Conservation (phyloP, 352 stramenopile genomes). For the Phytophthora litchii region DNA sequence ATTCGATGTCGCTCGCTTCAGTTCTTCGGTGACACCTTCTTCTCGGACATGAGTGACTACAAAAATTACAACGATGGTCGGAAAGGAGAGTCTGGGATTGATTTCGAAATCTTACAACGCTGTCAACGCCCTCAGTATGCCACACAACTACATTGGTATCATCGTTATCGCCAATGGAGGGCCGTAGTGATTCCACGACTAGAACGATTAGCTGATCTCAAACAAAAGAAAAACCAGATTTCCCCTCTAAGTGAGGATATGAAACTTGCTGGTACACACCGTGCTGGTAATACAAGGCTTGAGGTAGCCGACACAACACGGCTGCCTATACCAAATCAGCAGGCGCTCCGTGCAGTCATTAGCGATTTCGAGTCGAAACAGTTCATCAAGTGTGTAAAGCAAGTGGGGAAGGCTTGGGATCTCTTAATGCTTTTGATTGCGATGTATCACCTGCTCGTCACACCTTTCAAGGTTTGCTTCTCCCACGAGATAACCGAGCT, state of each 20-base stretch:
- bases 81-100: constrained; percentile 25
- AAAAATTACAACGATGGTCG: background rate
- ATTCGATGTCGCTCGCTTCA: constrained; percentile 34
- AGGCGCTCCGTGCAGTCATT: constrained; percentile 7
- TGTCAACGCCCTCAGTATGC: constrained; percentile 56
- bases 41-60: constrained; percentile 48
- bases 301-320: constrained; percentile 5
- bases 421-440: constrained; percentile 50
- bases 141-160: constrained; percentile 47
- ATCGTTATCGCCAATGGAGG: constrained; percentile 46
- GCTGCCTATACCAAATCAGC: constrained; percentile 15
- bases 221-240: constrained; percentile 1
- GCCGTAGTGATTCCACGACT: background rate
- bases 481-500: constrained; percentile 44
- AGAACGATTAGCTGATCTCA: constrained; percentile 1
- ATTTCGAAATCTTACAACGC: constrained; percentile 66
- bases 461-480: constrained; percentile 68
- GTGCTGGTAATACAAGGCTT: background rate
- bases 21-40: too few relatives aligned
- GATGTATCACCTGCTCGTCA: constrained; percentile 50
- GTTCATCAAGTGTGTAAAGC: constrained; percentile 48
- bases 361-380: constrained; percentile 30
- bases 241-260: too few relatives aligned
- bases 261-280: background rate
- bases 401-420: constrained; percentile 53